phyloP scores from a whole-genome alignment of 2,329 filamentous ascomycete genomes.

The Calonectria fujianensis region DNA sequence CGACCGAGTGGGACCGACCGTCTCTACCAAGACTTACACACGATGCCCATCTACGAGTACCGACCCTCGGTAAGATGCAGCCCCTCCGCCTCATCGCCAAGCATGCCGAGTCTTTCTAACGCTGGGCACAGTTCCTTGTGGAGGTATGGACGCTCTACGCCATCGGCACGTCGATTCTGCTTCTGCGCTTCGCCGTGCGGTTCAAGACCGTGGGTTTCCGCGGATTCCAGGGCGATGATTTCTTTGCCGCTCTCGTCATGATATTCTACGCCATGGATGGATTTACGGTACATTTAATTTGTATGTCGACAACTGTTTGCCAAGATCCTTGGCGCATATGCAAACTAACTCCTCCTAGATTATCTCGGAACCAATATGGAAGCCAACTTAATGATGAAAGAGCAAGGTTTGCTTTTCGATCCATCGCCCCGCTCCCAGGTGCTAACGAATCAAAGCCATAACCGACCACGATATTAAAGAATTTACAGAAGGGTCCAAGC shows the following conservation, averaged over 20 bases:
- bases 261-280: constrained; percentile 61
- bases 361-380: constrained; percentile 52
- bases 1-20: not conserved
- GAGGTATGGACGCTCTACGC: constrained; percentile 59
- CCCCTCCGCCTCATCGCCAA: not conserved
- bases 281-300: constrained; percentile 59
- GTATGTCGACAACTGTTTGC: constrained; percentile 39
- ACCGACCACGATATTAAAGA: constrained; percentile 54
- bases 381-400: constrained; percentile 28
- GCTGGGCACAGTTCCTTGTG: constrained; percentile 49
- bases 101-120: not conserved
- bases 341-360: constrained; percentile 30
- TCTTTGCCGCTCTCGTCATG: constrained; percentile 58
- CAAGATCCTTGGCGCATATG: not conserved
- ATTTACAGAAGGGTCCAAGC: constrained; percentile 59
- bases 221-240: constrained; percentile 63
- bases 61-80: constrained; percentile 33
- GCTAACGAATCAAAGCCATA: constrained; percentile 45
- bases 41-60: constrained; percentile 37
- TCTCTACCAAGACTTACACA: not conserved
- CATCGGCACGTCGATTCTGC: constrained; percentile 57
- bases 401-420: constrained; percentile 27
- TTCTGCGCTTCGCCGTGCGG: constrained; percentile 59
- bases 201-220: constrained; percentile 61
- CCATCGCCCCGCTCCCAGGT: accelerated